Base-by-base conservation (phyloP, 2,329 filamentous ascomycete genomes). In the Chalaropsis thielavioides region DNA sequence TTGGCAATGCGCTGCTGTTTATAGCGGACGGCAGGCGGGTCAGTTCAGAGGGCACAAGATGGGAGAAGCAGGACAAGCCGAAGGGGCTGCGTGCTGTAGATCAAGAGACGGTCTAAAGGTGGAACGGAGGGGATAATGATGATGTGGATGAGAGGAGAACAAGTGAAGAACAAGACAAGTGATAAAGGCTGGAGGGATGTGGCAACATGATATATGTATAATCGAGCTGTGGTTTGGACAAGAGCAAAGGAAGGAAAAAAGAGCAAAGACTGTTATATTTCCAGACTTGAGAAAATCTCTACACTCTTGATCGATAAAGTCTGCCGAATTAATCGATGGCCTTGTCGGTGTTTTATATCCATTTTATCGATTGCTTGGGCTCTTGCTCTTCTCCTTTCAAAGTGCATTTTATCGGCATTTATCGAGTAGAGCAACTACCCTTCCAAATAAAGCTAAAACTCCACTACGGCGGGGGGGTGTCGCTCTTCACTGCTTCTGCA, bases 191-290 rank as follows among this genome's bases (percentile, higher is more conserved):
- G 8, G 27, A 44, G 41, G 60, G 60, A 62, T 62, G 60, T 31
- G 41, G 60, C 60, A 46, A 62, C 22, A 62, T 46, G 41, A 62
- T 62, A 62, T 62, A 62, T 62, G 31, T 62, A 41, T 31, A 61
- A 22, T 38, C 6, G 60, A 62, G 13, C 40, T 62, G 17, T 46
- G 40, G 22, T 17, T 35, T 31, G 19, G 27, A 43, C 40, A 41
- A 38, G 35, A 22, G 38, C 22, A 40, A 60, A 60, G 19, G 19
- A 17, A 19, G 11, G 17, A 15, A 61, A 35, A 62, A 44, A 10
- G 15, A 61, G 22, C 22, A 46, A 49, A 35, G 10, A 43, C 51
- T 35, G 51, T 4, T 35, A 2, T 56, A 35, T 56, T 56, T n/a
- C 15, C 27, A 27, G 2, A 31, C 13, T 31, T 15, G 15, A n/a